A percentile compares a stretch with the other conserved stretches of the same genome.
These are phyloP conservation scores for Hypoxylon lenormandii DNA, from an alignment of 495 filamentous ascomycete genomes.

Conservation along the genomic window DNA sequence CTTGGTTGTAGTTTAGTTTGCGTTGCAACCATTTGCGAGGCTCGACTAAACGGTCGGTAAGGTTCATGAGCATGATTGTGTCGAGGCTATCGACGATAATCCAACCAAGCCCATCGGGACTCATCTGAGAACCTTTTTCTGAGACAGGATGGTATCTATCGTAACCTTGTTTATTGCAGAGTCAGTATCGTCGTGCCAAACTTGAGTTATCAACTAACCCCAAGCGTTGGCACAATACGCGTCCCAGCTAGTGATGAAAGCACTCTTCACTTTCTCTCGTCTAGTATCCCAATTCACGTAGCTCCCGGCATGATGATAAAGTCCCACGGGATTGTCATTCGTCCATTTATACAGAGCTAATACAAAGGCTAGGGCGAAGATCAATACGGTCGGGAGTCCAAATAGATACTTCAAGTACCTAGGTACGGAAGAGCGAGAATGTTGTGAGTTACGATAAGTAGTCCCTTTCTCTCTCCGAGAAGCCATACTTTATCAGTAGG, in stretches of 20 bases:
- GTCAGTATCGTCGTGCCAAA: conserved; percentile 12
- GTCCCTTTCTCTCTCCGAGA: conserved; percentile 6
- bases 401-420: conserved; percentile 5
- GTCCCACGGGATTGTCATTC: conserved; percentile 34
- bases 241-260: conserved; percentile 74
- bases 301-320: conserved; percentile 24
- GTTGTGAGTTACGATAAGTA: conserved; percentile 1
- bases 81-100: conserved; percentile 85
- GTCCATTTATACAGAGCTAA: conserved; percentile 26
- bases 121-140: conserved; percentile 74
- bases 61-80: conserved; percentile 86
- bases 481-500: not conserved
- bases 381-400: not conserved
- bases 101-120: conserved; percentile 75
- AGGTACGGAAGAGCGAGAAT: not conserved
- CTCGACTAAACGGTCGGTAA: conserved; percentile 75
- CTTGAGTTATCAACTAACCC: conserved; percentile 61
- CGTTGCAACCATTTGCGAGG: conserved; percentile 79
- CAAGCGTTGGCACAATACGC: conserved; percentile 76
- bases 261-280: conserved; percentile 72
- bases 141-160: conserved; percentile 77
- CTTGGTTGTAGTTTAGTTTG: conserved; percentile 75
- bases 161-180: conserved; percentile 60
- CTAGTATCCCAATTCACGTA: conserved; percentile 67
- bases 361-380: conserved; percentile 1